Base-by-base conservation (phyloP, 768 basidiomycete genomes). In the Leccinellum rugosiceps region DNA sequence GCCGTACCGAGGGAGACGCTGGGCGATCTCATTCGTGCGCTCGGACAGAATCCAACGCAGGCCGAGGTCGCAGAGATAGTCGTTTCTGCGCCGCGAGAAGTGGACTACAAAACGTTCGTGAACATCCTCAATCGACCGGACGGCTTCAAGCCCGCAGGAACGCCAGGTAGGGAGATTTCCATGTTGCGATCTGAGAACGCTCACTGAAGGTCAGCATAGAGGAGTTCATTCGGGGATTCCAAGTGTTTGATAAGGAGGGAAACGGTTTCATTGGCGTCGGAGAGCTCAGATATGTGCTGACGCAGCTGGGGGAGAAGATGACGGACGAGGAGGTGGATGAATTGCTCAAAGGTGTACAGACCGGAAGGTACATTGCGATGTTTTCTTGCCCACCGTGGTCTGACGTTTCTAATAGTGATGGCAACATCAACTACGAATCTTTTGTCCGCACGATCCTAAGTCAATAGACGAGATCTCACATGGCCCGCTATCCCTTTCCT, bases 11-110 rank as follows among this genome's bases (percentile, higher is more conserved):
- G 90, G 3, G 90, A 94, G 59, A 88, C 87, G 0, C 77, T 99
- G 1, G 97, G 97, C 9, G 96, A 98, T 72, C 83, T 99, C 10
- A 76, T 99, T 15, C 84, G 97, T 45, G 94, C 94, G 0, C 78
- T 99, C 3, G 97, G 97, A 3, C 97, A 98, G 77, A 99, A 99
- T 72, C 97, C 97, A n/a, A 98, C 96, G 0, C 97, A 98, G 72
- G 87, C 90, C n/a, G 95, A 99, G 74, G 94, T 98, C 4, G 83
- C 84, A 9, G 89, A 93, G 19, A 85, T 98, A 61, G 82, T 90
- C 28, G 75, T 78, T 5, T 71, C 75, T 14, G 86, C 92, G 3
- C 92, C 92, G 15, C 77, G 85, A 57, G 90, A 95, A 56, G 96
- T 98, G 52, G 92, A 95, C 73, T 98, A 94, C 79, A 88, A 90